Percentiles rank a stretch among this genome's conserved stretches.
Evolutionary conservation across 176 grass and related monocot species (phyloP).

Genomic region (Lolium rigidum): DNA sequence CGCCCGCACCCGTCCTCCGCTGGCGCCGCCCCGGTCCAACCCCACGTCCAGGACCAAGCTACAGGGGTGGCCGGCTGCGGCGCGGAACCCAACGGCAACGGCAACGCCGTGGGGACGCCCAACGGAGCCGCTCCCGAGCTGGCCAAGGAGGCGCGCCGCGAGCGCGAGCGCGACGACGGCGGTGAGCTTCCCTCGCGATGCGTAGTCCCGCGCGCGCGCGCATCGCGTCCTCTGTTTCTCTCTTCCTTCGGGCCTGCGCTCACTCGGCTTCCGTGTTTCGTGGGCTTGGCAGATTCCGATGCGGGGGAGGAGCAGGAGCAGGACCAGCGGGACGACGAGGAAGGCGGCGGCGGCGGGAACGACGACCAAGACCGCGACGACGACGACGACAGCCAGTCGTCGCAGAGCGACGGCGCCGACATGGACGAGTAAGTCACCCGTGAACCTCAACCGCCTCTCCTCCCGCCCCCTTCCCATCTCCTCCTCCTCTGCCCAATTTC

Average conservation of each 20-base stretch:
- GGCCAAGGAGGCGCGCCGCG: conserved; percentile 34
- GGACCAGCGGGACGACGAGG: not conserved
- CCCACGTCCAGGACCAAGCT: conserved; percentile 29
- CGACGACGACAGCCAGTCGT: conserved; percentile 43
- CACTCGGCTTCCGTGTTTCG: conserved; percentile 15
- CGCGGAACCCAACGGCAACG: not conserved
- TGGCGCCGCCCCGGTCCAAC: not conserved
- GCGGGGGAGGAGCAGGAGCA: conserved; percentile 41
- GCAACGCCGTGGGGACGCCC: not conserved
- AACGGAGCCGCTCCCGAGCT: conserved; percentile 9
- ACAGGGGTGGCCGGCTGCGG: not conserved
- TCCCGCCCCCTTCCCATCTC: conserved; percentile 7
- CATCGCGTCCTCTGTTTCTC: conserved; percentile 36
- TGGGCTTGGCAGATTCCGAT: conserved; percentile 57
- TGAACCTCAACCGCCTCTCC: not conserved
- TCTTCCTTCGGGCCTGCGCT: conserved; percentile 5
- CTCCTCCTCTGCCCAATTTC: conserved; percentile 47
- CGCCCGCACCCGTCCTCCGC: conserved; percentile 47
- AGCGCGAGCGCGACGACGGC: conserved; percentile 27
- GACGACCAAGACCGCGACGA: conserved; percentile 9
- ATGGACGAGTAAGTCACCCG: conserved; percentile 53
- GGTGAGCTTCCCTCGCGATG: conserved; percentile 43
- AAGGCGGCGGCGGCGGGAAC: conserved; percentile 38
- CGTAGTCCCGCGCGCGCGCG: not conserved
- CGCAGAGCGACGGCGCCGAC: conserved; percentile 52